These are phyloP conservation scores for Pleoardoris graminearum DNA, from an alignment of 2,329 filamentous ascomycete genomes.

Conservation along the genomic window DNA sequence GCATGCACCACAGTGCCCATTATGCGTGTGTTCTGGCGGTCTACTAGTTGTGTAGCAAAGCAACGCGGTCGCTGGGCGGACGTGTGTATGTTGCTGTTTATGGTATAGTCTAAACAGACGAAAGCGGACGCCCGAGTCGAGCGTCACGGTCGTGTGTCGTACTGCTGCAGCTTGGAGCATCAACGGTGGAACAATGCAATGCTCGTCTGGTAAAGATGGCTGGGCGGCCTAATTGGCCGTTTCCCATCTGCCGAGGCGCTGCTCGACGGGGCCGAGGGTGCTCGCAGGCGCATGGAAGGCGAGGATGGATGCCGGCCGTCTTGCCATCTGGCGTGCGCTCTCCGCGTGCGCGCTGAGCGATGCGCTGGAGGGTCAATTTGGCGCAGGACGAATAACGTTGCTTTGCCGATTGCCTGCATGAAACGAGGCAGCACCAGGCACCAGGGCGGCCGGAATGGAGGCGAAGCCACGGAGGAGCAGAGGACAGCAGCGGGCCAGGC, in stretches of 20 bases:
- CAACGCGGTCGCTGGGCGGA: no score
- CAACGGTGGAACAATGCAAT: background rate
- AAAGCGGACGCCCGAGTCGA: background rate
- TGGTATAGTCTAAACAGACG: background rate
- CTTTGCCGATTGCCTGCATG: conserved; percentile 32
- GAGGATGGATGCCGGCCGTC: background rate
- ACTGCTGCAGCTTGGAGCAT: background rate
- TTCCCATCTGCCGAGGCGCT: conserved; percentile 2
- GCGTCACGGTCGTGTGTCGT: conserved; percentile 1
- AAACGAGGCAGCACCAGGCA: conserved; percentile 36
- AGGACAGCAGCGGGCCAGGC: background rate
- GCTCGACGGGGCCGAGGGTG: background rate
- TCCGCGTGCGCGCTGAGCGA: conserved; percentile 25
- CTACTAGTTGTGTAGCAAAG: no score
- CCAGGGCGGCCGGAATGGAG: conserved; percentile 17
- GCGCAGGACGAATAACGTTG: conserved; percentile 30
- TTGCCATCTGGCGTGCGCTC: background rate
- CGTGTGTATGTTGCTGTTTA: background rate
- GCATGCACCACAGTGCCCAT: no score
- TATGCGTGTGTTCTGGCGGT: no score
- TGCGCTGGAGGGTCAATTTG: conserved; percentile 20
- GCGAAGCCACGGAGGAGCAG: background rate
- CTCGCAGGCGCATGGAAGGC: background rate
- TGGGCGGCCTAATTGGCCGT: background rate
- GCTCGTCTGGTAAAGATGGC: conserved; percentile 2